Evolutionary conservation across 345 rosid species (phyloP), one percentile per base, ranked within the genome.

Genomic region (Gossypium raimondii): DNA sequence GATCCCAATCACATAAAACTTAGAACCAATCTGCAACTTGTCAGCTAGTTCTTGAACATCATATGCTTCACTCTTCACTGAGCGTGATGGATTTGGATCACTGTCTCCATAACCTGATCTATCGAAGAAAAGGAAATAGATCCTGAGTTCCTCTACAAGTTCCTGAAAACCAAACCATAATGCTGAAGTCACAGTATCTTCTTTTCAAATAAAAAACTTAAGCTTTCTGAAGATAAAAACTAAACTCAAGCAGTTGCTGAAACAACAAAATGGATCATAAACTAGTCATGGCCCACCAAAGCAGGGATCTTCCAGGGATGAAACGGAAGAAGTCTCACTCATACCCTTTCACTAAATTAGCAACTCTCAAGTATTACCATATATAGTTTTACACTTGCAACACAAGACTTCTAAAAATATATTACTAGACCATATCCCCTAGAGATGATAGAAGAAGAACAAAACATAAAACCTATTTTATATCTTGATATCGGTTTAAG

Each of bases 101-200:
- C 98, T 94, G 79, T 94, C 95, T 62, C 97, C 98, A 74, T 94
- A 92, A 18, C 98, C 98, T 18, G 97, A 90, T 86, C 98, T 84
- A 79, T 94, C 97, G 60, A 81, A 94, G 82, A 47, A 80, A 27
- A 94, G 70, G 56, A 90, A 70, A 81, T 89, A 90, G 79, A 94
- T 81, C 67, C 78, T 79, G 38, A 79, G 78, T 61, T 92, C 92
- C 78, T 92, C 92, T 57, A 89, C 56, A 34, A 89, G 78, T 48
- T 88, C 92, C 97, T 94, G 88, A 65, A 57, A 53, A 12, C 47
- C 24, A 73, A 71, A 68, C n/a, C 56, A 64, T 2, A n/a, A n/a
- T 18, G 56, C 73, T 41, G 52, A 75, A 52, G 67, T 72, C 22
- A 67, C 11, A 18, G 43, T 9, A 22, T 70, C 17, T 50, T 57